phyloP scores from a whole-genome alignment of 495 filamentous ascomycete genomes.

The Penicillium manginii region DNA sequence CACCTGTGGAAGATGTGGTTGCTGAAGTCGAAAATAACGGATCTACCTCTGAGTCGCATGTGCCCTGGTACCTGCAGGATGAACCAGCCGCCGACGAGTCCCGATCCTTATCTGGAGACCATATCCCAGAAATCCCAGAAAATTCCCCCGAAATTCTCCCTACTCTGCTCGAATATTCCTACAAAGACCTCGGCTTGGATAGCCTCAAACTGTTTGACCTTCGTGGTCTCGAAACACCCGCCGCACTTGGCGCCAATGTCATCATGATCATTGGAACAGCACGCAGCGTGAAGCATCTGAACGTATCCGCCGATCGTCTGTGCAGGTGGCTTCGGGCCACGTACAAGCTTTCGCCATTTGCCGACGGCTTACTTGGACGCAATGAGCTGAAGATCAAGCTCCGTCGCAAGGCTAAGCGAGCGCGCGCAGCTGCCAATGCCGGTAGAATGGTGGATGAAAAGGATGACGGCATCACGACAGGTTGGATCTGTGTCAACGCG shows the following conservation, averaged over 20 bases:
- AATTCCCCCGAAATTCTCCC: slow-evolving; percentile 73
- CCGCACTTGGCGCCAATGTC: slow-evolving; percentile 82
- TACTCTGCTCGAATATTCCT: slow-evolving; percentile 74
- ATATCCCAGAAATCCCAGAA: slow-evolving; percentile 75
- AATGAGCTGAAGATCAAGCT: slow-evolving; percentile 90
- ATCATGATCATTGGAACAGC: slow-evolving; percentile 95
- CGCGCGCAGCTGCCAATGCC: slow-evolving; percentile 69
- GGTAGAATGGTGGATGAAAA: slow-evolving; percentile 51
- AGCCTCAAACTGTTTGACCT: slow-evolving; percentile 78
- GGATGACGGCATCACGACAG: slow-evolving; percentile 85
- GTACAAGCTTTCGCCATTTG: slow-evolving; percentile 70
- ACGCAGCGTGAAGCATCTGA: slow-evolving; percentile 89
- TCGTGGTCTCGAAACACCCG: slow-evolving; percentile 78
- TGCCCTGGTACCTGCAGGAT: slow-evolving; percentile 90
- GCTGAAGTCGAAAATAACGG: slow-evolving; percentile 9
- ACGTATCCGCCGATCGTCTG: slow-evolving; percentile 86
- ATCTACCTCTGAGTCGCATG: slow-evolving; percentile 19
- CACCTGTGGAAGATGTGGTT: slow-evolving; percentile 15
- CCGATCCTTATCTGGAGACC: slow-evolving; percentile 60
- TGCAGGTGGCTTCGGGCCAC: slow-evolving; percentile 81
- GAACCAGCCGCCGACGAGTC: slow-evolving; percentile 51
- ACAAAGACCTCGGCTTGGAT: slow-evolving; percentile 82
- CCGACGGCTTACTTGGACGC: slow-evolving; percentile 86
- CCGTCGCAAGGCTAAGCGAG: slow-evolving; percentile 74
- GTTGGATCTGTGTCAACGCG: slow-evolving; percentile 94